Evolutionary conservation across 306 rosid genomes (phyloP), one percentile per base, ranked within the genome.

Genomic region (Biancaea sappan): DNA sequence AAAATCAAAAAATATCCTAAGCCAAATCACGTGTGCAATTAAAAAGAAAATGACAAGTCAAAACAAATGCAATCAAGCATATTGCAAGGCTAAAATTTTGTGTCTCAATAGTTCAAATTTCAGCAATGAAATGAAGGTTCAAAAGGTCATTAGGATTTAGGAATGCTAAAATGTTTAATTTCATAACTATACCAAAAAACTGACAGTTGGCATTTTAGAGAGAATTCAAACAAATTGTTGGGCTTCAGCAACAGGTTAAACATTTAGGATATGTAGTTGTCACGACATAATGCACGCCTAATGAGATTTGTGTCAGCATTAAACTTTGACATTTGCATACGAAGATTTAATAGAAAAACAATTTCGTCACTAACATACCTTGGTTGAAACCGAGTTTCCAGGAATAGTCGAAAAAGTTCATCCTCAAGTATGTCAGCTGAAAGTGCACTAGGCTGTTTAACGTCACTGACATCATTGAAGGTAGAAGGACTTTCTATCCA

Each of bases 381-480:
- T 53, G 92, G 86, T 69, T 91, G 78, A 62, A 88, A 93, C 67
- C 93, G 88, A 69, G 85, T 64, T 50, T 57, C 53, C 62, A 93
- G 74, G 83, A 75, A 93, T 21, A 84, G 73, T 25, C 77, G 47
- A 53, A 93, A 78, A 56, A 91, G 92, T 70, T 73, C 84, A 18
- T 86, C 85, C 74, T 93, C 95, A 11, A 88, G 74, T 57, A 74
- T 69, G 21, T 77, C 82, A 4, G 32, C 11, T 28, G 84, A 74
- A 69, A 81, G 80, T 15, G 15, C 76, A 56, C 25, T 38, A 1
- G 92, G 92, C 48, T 16, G 63, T 76, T 46, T 76, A 40, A 40
- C 69, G 76, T 4, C 57, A 74, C 11, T 19, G 52, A 58, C 71
- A 60, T 61, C 64, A 53, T 63, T 64, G 57, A 28, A 63, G 9